Conservation (phyloP, 495 filamentous ascomycete genomes). For the Talaromyces ruber region DNA sequence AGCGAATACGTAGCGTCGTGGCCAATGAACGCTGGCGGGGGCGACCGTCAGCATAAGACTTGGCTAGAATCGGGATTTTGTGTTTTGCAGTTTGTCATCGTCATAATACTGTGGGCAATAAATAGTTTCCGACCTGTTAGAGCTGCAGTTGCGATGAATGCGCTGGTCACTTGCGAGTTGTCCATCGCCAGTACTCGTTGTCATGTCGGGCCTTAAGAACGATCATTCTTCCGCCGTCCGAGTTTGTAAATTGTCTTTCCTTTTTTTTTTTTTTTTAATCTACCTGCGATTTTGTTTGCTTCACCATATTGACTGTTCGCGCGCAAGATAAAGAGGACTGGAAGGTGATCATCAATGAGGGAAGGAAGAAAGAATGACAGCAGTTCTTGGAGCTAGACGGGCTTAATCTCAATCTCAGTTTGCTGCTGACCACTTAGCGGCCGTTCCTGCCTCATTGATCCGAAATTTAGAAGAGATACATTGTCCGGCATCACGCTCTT, state of each 20-base stretch:
- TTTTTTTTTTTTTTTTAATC: not conserved
- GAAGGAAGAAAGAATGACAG: not conserved
- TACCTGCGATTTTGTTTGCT: not conserved
- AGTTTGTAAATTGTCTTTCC: not conserved
- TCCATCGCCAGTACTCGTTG: not conserved
- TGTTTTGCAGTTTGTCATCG: not conserved
- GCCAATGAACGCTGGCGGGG: not conserved
- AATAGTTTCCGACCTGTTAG: not conserved
- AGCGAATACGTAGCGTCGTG: not conserved
- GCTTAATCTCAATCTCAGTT: not conserved
- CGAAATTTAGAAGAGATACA: not conserved
- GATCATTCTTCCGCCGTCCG: not conserved
- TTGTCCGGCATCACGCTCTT: not conserved
- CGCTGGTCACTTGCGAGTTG: constrained; percentile 10
- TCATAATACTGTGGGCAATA: not conserved
- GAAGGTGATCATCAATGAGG: not conserved
- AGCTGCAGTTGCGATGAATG: constrained; percentile 8
- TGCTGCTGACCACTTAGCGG: not conserved
- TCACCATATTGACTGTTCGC: not conserved
- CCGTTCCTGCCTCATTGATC: not conserved
- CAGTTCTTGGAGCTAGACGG: not conserved
- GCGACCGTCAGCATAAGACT: not conserved
- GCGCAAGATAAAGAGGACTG: not conserved
- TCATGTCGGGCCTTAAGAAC: not conserved
- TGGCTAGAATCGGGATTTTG: not conserved